Percentiles rank a stretch among this genome's conserved stretches.
phyloP scores from a whole-genome alignment of 1,284 basidiomycete species.

The Trichosporon ovoides region DNA sequence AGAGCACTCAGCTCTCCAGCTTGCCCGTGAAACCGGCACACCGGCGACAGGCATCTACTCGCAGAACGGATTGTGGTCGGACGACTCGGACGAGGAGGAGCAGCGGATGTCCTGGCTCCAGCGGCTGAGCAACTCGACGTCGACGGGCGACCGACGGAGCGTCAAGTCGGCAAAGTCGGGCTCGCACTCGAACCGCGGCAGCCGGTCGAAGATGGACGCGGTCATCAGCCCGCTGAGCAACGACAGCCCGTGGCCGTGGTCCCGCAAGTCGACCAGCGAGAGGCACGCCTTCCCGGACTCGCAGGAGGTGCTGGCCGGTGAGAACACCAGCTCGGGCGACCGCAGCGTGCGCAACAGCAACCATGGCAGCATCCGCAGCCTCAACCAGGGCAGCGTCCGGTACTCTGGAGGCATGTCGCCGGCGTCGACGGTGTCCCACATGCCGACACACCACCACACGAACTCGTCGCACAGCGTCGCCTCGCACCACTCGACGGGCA shows the following conservation, averaged over 20 bases:
- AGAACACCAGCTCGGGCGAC: background rate
- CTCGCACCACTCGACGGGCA: background rate
- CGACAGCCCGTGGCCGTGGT: conserved; percentile 14
- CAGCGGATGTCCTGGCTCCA: conserved; percentile 7
- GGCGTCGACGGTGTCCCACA: background rate
- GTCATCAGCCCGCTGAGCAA: background rate
- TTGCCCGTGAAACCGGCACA: conserved; percentile 22
- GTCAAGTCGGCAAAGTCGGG: conserved; percentile 12
- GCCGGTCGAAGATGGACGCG: conserved; percentile 10
- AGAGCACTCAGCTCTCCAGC: background rate
- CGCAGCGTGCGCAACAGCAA: background rate
- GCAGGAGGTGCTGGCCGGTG: background rate
- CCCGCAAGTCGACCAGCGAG: conserved; percentile 3
- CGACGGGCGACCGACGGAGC: conserved; percentile 12
- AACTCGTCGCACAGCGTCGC: background rate
- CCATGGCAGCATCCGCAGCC: background rate
- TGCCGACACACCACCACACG: background rate
- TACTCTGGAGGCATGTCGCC: background rate
- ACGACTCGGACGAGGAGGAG: conserved; percentile 19
- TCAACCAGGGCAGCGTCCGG: background rate
- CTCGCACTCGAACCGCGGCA: conserved; percentile 1
- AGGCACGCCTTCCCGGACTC: background rate
- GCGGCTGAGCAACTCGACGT: conserved; percentile 10
- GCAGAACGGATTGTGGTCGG: conserved; percentile 41
- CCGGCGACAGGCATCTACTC: conserved; percentile 38